Evolutionary conservation across 805 yeast genomes (phyloP).

Genomic region (Suhomyces faveliae): DNA sequence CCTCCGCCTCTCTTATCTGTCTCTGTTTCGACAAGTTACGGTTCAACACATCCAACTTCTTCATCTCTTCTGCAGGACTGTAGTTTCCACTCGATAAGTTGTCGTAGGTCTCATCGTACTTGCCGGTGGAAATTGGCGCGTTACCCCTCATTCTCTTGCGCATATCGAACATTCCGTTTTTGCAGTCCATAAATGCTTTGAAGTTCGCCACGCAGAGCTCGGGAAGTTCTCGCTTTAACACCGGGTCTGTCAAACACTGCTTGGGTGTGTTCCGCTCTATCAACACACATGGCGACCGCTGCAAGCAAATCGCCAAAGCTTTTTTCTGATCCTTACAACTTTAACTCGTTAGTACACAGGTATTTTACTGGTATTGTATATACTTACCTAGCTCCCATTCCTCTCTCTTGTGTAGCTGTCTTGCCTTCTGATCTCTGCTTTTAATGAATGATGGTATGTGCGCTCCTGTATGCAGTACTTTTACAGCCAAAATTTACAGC

Average conservation of each 20-base stretch:
- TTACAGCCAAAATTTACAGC: too few species aligned
- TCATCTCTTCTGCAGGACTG: slow-evolving; percentile 77
- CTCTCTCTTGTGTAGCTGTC: too few species aligned
- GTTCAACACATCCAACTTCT: slow-evolving; percentile 63
- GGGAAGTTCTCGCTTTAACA: slow-evolving; percentile 73
- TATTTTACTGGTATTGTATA: too few species aligned
- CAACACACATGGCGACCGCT: slow-evolving; percentile 94
- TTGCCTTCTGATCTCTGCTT: too few species aligned
- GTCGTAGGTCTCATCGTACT: slow-evolving; percentile 83
- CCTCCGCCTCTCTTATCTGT: slow-evolving; percentile 21
- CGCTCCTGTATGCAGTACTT: too few species aligned
- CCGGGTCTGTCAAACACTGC: slow-evolving; percentile 80
- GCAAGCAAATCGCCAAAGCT: slow-evolving; percentile 94
- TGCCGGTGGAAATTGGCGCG: slow-evolving; percentile 90
- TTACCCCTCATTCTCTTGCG: slow-evolving; percentile 89
- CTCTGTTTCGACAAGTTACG: slow-evolving; percentile 41
- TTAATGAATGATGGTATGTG: too few species aligned
- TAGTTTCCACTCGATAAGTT: slow-evolving; percentile 78
- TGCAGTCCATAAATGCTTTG: slow-evolving; percentile 85
- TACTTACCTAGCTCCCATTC: slow-evolving; percentile 58
- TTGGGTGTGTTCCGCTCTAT: slow-evolving; percentile 87
- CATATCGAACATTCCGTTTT: slow-evolving; percentile 88
- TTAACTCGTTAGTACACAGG: slow-evolving; percentile 12
- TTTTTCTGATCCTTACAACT: slow-evolving; percentile 93
- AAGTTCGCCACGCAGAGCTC: slow-evolving; percentile 84